Percentiles rank a stretch among this genome's conserved stretches.
phyloP scores from a whole-genome alignment of 352 stramenopile genomes.

The Pythium phragmiticola region DNA sequence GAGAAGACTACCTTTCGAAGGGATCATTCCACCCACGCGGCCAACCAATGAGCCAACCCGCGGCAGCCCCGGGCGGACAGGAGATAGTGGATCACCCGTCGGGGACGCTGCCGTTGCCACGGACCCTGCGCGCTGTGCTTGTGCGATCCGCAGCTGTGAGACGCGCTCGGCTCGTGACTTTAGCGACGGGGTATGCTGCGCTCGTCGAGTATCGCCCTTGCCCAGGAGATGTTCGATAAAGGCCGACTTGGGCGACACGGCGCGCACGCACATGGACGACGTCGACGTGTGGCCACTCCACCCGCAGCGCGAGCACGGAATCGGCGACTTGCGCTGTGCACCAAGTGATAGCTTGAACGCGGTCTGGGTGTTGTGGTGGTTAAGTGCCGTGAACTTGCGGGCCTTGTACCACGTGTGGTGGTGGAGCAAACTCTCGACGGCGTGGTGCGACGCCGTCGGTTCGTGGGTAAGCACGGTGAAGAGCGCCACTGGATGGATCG shows the following conservation, averaged over 20 bases:
- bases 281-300: slow-evolving; percentile 53
- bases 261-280: slow-evolving; percentile 40
- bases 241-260: slow-evolving; percentile 21
- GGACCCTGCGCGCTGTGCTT: slow-evolving; percentile 7
- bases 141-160: slow-evolving; percentile 10
- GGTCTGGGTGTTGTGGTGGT: slow-evolving; percentile 48
- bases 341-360: slow-evolving; percentile 41
- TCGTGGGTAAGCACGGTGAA: slow-evolving; percentile 43
- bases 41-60: slow-evolving; percentile 6
- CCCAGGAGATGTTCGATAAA: slow-evolving; percentile 24
- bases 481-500: slow-evolving; percentile 32
- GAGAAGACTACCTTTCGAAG: slow-evolving; percentile 9
- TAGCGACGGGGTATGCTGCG: not conserved
- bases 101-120: not conserved
- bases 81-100: too few relatives aligned
- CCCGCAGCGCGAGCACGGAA: slow-evolving; percentile 57
- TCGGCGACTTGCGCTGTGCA: slow-evolving; percentile 44
- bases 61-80: too few relatives aligned
- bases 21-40: not conserved
- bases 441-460: slow-evolving; percentile 28
- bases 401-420: slow-evolving; percentile 58
- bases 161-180: slow-evolving; percentile 6
- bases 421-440: slow-evolving; percentile 40
- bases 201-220: not conserved
- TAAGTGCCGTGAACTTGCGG: slow-evolving; percentile 53